A percentile compares a stretch with the other conserved stretches of the same genome.
These are phyloP conservation scores for Trichoderma koningii DNA, from an alignment of 2,329 filamentous ascomycete genomes.

Conservation along the genomic window DNA sequence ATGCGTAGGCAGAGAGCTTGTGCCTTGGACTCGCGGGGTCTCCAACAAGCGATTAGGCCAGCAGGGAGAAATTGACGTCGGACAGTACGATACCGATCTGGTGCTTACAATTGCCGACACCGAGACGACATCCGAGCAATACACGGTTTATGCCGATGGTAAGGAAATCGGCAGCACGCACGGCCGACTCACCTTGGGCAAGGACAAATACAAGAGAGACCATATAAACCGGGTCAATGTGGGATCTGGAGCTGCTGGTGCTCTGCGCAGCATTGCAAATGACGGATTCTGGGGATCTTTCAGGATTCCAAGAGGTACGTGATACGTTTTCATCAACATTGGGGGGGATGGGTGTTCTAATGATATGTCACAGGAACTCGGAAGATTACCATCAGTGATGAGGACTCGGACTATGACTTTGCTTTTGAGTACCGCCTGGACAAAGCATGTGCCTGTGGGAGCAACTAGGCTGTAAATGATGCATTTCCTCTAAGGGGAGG, in stretches of 20 bases:
- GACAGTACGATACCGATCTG: neutral
- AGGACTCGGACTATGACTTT: neutral
- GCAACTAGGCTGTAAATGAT: neutral
- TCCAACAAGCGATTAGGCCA: neutral
- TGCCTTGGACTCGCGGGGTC: conserved; percentile 1
- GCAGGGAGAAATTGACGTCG: conserved; percentile 1
- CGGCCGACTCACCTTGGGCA: conserved; percentile 10
- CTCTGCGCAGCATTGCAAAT: conserved; percentile 10
- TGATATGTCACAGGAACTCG: neutral
- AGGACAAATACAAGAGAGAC: neutral
- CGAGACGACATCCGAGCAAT: conserved; percentile 10
- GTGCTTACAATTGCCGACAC: conserved; percentile 14
- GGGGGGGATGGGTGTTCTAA: neutral
- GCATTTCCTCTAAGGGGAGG: neutral
- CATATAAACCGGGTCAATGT: neutral
- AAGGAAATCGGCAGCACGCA: conserved; percentile 8
- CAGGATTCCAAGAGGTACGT: conserved; percentile 18
- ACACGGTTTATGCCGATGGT: conserved; percentile 1
- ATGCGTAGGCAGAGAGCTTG: neutral
- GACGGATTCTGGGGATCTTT: conserved; percentile 20
- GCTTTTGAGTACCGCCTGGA: conserved; percentile 19
- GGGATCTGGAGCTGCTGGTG: conserved; percentile 7
- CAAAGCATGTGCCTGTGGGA: neutral
- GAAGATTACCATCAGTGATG: neutral
- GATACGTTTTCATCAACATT: too few relatives aligned